Conservation (phyloP, 2,329 filamentous ascomycete species). For the Diplocarpon mali region DNA sequence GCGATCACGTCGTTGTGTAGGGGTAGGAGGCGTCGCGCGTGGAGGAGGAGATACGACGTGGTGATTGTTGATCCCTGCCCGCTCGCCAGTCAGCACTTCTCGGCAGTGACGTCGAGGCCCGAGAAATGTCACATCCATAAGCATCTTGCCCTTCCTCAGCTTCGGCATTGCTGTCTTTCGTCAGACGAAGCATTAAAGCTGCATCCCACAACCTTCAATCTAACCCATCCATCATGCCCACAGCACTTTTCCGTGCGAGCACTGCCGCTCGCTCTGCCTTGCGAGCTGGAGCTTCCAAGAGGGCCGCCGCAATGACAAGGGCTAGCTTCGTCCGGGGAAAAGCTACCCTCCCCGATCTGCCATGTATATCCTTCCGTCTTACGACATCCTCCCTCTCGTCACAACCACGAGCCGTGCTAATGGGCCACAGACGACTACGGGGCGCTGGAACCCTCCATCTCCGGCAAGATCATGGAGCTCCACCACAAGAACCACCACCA, state of each 20-base stretch:
- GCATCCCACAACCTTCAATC: slow-evolving; percentile 10
- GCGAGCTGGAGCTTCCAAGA: slow-evolving; percentile 52
- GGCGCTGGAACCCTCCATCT: slow-evolving; percentile 77
- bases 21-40: background rate
- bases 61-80: slow-evolving; percentile 11
- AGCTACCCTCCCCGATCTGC: slow-evolving; percentile 83
- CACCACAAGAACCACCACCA: slow-evolving; percentile 93
- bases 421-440: slow-evolving; percentile 72
- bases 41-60: slow-evolving; percentile 5
- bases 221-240: slow-evolving; percentile 48
- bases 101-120: slow-evolving; percentile 9
- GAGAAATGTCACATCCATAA: background rate
- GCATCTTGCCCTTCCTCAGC: background rate
- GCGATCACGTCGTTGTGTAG: background rate
- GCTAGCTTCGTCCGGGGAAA: slow-evolving; percentile 76
- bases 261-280: slow-evolving; percentile 59
- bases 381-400: background rate
- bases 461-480: slow-evolving; percentile 89
- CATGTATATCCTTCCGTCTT: slow-evolving; percentile 42
- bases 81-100: slow-evolving; percentile 2
- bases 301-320: slow-evolving; percentile 54
- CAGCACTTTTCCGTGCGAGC: slow-evolving; percentile 61
- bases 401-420: background rate
- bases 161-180: slow-evolving; percentile 4
- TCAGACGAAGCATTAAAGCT: slow-evolving; percentile 5